A percentile compares a stretch with the other conserved stretches of the same genome.
These are phyloP conservation scores for Aspergillus ostianus DNA, from an alignment of 495 filamentous ascomycete species.

Conservation along the genomic window DNA sequence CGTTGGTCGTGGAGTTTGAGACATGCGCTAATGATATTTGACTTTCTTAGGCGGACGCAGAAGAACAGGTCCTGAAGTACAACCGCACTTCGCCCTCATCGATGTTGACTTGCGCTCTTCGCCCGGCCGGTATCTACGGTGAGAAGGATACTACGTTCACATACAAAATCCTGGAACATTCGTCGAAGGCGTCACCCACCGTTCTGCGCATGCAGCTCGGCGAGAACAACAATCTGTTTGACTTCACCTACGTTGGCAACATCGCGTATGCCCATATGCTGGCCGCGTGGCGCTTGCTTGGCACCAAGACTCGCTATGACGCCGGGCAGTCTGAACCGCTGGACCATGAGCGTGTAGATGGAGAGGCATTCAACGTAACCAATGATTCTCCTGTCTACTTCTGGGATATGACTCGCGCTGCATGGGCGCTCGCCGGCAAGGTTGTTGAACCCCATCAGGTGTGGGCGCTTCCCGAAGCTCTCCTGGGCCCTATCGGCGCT, in stretches of 20 bases:
- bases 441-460: conserved; percentile 62
- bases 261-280: conserved; percentile 49
- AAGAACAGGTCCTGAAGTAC: conserved; percentile 77
- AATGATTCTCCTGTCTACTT: conserved; percentile 92
- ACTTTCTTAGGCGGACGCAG: conserved; percentile 70
- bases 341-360: conserved; percentile 79
- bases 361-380: conserved; percentile 93
- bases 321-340: conserved; percentile 57
- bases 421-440: conserved; percentile 74
- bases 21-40: not conserved
- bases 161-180: conserved; percentile 50
- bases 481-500: conserved; percentile 64
- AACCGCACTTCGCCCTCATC: conserved; percentile 67
- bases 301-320: conserved; percentile 49
- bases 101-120: conserved; percentile 76
- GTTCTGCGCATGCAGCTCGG: conserved; percentile 83
- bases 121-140: conserved; percentile 88
- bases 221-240: conserved; percentile 74
- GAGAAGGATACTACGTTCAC: conserved; percentile 80
- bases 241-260: conserved; percentile 57
- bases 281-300: conserved; percentile 67
- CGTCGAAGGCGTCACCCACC: conserved; percentile 45
- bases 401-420: conserved; percentile 83
- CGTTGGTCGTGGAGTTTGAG: conserved; percentile 3
- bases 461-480: conserved; percentile 62